These are phyloP conservation scores for Phytophthora podocarpi DNA, from an alignment of 352 stramenopile species.

Conservation along the genomic window DNA sequence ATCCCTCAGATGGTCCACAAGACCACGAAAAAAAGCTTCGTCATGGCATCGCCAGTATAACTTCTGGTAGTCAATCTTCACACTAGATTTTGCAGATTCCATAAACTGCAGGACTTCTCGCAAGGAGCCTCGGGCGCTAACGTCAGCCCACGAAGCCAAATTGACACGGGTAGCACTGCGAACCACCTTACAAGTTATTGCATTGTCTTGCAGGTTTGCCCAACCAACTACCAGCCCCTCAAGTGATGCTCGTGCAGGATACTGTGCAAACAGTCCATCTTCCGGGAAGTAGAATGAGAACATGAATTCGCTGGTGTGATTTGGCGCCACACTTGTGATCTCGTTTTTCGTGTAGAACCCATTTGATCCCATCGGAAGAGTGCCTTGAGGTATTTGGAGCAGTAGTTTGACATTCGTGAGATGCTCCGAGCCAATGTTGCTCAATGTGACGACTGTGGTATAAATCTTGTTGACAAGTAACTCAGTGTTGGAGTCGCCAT, in stretches of 20 bases:
- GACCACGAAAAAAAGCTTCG: slow-evolving; percentile 36
- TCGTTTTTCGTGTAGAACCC: slow-evolving; percentile 61
- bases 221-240: slow-evolving; percentile 43
- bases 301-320: slow-evolving; percentile 43
- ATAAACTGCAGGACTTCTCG: slow-evolving; percentile 48
- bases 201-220: slow-evolving; percentile 27
- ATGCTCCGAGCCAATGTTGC: slow-evolving; percentile 49
- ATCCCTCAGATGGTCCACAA: slow-evolving; percentile 41
- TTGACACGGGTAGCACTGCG: slow-evolving; percentile 43
- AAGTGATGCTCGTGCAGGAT: slow-evolving; percentile 53
- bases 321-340: slow-evolving; percentile 39
- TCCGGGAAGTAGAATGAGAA: slow-evolving; percentile 71
- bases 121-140: slow-evolving; percentile 47
- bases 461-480: slow-evolving; percentile 61
- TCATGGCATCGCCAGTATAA: slow-evolving; percentile 58
- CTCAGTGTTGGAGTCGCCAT: slow-evolving; percentile 32
- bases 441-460: slow-evolving; percentile 54
- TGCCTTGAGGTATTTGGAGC: slow-evolving; percentile 68
- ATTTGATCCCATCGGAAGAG: slow-evolving; percentile 44
- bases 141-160: slow-evolving; percentile 62
- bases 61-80: slow-evolving; percentile 36
- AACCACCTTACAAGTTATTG: slow-evolving; percentile 34
- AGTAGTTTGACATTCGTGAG: slow-evolving; percentile 50
- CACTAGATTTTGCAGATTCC: slow-evolving; percentile 24
- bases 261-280: slow-evolving; percentile 51